Evolutionary conservation across 2,329 filamentous ascomycete species (phyloP), one percentile per base, ranked within the genome.

Genomic region (Colletotrichum coccodes): DNA sequence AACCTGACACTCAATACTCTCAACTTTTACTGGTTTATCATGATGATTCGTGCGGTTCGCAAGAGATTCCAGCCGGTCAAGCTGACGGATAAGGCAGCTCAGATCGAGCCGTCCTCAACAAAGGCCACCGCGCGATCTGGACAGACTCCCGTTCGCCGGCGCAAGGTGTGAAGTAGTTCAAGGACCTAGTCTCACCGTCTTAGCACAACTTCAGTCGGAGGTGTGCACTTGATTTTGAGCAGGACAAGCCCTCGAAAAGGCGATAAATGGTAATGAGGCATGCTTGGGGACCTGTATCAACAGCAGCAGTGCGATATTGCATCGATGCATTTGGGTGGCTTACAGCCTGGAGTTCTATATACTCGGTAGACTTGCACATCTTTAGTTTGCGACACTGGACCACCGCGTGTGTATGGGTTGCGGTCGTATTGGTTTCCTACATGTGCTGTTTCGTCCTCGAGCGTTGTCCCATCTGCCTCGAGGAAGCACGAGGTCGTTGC

Each of bases 21-120:
- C 60, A 97, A 97, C 80, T 90, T 93, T 75, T 93, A 91, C 80
- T 97, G 94, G 94, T 96, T 95, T 77, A 85, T 89, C 75, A 94
- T 94, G 86, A 97, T 97, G 94, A 90, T 97, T 71, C 85, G 89
- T 68, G 92, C 93, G 9, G 89, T 96, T 14, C 86, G 90, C 68
- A 94, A 93, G 83, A 86, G 93, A 30, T 96, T 96, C 76, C 71
- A 62, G 59, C 71, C 56, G 36, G 69, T 71, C 58, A 79, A 67
- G 58, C 30, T 32, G 34, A 49, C 34, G 26, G 68, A 64, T 5
- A 65, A 44, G 47, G 34, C 18, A 14, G 34, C 30, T 12, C 26
- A 26, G 6, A 52, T 26, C 14, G 73, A 79, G 28, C 64, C 77
- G n/a, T 74, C 79, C 44, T 36, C 77, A 23, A 73, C 75, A 2